Evolutionary conservation across 2,329 filamentous ascomycete species (phyloP), one percentile per base, ranked within the genome.

Genomic region (Fusarium continuum): DNA sequence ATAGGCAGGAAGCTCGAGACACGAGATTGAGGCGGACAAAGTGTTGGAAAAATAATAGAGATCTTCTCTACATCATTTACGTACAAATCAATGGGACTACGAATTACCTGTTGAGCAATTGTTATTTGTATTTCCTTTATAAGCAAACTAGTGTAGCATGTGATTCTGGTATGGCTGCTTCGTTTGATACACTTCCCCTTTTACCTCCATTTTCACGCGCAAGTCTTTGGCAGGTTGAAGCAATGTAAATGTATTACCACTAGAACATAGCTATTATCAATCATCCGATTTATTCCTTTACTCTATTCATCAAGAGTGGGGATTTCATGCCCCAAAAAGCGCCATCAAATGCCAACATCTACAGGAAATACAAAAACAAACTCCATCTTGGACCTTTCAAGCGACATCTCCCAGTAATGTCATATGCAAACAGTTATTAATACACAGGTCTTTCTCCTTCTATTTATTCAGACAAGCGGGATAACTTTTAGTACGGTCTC

Each of bases 1-100:
- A 61, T 50, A 61, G 58, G 58, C 43, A 61, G 43, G 40, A 56
- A 57, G 40, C 40, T 55, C 51, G 28, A 52, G 26, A 48, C 39
- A 40, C 41, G 56, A 61, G 35, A 56, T 61, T 56, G 48, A 46
- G 25, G 40, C 47, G 39, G 34, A 25, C 19, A 51, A 25, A 32
- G 28, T 25, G 13, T 17, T 36, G n/a, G 28, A 29, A 52, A 29
- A 25, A 13, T 36, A 13, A 52, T 28, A 9, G 20, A 13, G 23
- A 31, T 48, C 36, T 36, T 31, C 31, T 29, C 28, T n/a, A 29
- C 5, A 9, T 36, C 22, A 19, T 29, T 29, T 14, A 29, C 28
- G 28, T 29, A n/a, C n/a, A n/a, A n/a, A 29, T 29, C 28, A 29
- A 13, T 11, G 14, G 28, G 7, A 29, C 29, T 41, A 52, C 45